These are phyloP conservation scores for Fusarium pininemorale DNA, from an alignment of 2,329 filamentous ascomycete genomes.

Conservation along the genomic window DNA sequence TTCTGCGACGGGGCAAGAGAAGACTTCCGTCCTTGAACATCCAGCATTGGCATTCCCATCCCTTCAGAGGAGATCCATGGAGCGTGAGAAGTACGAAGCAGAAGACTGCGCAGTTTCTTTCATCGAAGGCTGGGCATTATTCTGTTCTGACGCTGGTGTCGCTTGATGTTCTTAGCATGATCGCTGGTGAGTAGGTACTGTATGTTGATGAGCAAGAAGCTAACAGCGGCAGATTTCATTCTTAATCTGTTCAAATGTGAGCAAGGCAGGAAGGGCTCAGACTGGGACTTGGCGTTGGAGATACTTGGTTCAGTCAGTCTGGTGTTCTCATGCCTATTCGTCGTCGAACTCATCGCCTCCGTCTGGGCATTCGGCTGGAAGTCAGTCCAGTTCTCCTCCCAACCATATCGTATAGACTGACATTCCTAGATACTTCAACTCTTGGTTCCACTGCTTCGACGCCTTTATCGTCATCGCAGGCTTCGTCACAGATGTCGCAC, in stretches of 20 bases:
- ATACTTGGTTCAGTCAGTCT: not conserved
- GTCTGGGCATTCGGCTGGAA: constrained; percentile 14
- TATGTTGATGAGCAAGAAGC: accelerated
- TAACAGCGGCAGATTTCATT: not conserved
- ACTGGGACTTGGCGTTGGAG: not conserved
- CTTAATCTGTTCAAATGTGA: constrained; percentile 11
- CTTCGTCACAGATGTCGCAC: constrained; percentile 1
- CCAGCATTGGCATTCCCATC: constrained; percentile 15
- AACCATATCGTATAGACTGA: not conserved
- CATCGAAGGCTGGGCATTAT: not conserved
- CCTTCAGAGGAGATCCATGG: not conserved
- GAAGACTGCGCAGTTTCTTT: constrained; percentile 1
- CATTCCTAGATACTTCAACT: not conserved
- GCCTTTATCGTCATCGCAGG: constrained; percentile 8
- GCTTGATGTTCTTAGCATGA: constrained; percentile 19
- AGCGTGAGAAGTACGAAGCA: not conserved
- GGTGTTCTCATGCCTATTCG: not conserved
- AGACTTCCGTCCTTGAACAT: constrained; percentile 5
- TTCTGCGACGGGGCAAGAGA: not conserved
- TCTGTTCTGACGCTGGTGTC: constrained; percentile 2
- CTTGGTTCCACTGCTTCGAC: constrained; percentile 14
- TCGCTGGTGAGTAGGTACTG: not conserved
- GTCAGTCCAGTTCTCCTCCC: not conserved
- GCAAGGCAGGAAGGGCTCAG: not conserved
- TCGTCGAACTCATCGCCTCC: not conserved